Evolutionary conservation across 2,329 filamentous ascomycete species (phyloP).

Genomic region (Didymella pinodella): DNA sequence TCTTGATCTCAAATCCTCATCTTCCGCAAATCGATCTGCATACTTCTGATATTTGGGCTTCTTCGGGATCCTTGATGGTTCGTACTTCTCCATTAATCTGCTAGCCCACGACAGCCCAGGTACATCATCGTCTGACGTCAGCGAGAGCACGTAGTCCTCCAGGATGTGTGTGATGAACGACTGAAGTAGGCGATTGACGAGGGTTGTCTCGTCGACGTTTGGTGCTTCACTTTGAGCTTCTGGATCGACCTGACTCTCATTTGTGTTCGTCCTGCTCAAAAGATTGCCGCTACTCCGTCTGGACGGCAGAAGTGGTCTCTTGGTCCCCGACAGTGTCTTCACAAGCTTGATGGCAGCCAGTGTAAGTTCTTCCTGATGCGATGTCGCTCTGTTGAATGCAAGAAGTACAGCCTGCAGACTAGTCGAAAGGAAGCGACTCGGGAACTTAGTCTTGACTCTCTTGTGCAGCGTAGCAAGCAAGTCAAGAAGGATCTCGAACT

Average conservation of each 20-base stretch:
- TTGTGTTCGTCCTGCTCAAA: constrained; percentile 46
- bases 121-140: constrained; percentile 55
- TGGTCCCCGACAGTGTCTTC: constrained; percentile 71
- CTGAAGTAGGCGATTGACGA: constrained; percentile 72
- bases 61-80: constrained; percentile 64
- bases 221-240: constrained; percentile 60
- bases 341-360: constrained; percentile 74
- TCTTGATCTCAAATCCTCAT: constrained; percentile 66
- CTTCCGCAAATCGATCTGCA: constrained; percentile 69
- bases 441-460: constrained; percentile 78
- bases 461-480: constrained; percentile 77
- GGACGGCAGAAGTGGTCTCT: constrained; percentile 70
- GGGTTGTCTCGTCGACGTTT: constrained; percentile 62
- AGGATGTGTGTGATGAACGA: constrained; percentile 80
- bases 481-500: constrained; percentile 73
- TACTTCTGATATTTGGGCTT: constrained; percentile 69
- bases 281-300: constrained; percentile 62
- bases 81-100: constrained; percentile 72
- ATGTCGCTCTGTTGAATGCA: constrained; percentile 67
- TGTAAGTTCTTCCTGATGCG: constrained; percentile 69
- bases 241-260: constrained; percentile 59
- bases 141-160: constrained; percentile 73
- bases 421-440: constrained; percentile 78
- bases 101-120: constrained; percentile 60
- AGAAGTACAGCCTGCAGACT: constrained; percentile 76